Evolutionary conservation across 768 basidiomycete species (phyloP), one percentile per base, ranked within the genome.

Genomic region (Chalciporus pseudorubinellus): DNA sequence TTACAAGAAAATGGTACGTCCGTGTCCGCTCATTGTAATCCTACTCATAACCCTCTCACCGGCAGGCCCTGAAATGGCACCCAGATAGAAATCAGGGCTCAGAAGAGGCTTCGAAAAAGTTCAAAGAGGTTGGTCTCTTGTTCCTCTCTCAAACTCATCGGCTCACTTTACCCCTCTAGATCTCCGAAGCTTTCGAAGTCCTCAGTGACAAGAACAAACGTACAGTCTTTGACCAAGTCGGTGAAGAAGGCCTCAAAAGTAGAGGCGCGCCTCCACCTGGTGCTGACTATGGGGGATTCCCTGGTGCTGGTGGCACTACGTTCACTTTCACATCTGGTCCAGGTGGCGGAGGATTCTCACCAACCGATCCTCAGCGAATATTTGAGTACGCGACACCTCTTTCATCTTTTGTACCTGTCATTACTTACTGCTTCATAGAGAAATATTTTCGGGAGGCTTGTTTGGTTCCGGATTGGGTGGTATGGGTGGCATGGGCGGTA

Each of bases 101-200:
- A 44, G 94, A 94, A 59, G 87, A 85, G 57, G 89, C 95, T 0
- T 85, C 82, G 3, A 78, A 81, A 68, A 95, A 89, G 70, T 98
- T 99, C 71, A 95, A 99, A 74, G 83, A 95, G 80, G 93, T 86
- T 38, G 22, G 76, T 62, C 13, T 1, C 26, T 21, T 11, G 5
- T 5, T n/a, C 8, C 19, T 2, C 8, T 5, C 12, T 1, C 7
- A 1, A 3, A 6, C 29, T 18, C 4, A 16, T n/a, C 16, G 5
- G 13, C 51, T 54, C 39, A 52, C 33, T 2, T 19, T 13, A 9
- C 40, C 24, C 45, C 16, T 34, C 16, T 44, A 95, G 88, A 81
- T 98, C 41, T 90, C 90, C 28, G 95, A 98, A 74, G 95, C 93
- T 0, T 98, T 95, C 61, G 95, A 98, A 66, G 94, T 95, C 24